Conservation (phyloP, 106 monocot species). For the Phalaenopsis aphrodite region DNA sequence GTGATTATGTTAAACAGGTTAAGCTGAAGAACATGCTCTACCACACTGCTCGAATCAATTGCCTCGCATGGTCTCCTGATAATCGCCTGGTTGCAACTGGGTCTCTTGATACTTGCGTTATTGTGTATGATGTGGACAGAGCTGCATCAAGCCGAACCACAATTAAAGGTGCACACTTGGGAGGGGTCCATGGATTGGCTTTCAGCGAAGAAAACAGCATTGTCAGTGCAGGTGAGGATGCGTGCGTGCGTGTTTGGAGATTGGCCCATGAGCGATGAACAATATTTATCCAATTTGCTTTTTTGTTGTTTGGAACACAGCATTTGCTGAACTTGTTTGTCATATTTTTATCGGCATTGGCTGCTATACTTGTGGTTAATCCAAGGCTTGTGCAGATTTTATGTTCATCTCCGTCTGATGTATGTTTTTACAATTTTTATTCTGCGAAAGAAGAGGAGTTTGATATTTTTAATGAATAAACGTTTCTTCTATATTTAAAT, state of each 20-base stretch:
- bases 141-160: slow-evolving; percentile 64
- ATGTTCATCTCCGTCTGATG: no score
- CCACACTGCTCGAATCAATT: slow-evolving; percentile 91
- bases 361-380: no score
- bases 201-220: slow-evolving; percentile 56
- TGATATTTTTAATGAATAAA: no score
- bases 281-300: no score
- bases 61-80: slow-evolving; percentile 92
- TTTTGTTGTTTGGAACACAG: no score
- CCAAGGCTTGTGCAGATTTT: no score
- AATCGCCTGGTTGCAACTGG: slow-evolving; percentile 76
- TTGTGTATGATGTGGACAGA: slow-evolving; percentile 75
- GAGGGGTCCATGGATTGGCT: slow-evolving; percentile 84
- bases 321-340: no score
- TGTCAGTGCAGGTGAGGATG: slow-evolving; percentile 88
- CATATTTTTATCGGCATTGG: no score
- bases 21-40: slow-evolving; percentile 97
- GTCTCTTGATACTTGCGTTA: slow-evolving; percentile 81
- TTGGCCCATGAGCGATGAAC: slow-evolving; percentile 13
- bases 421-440: no score
- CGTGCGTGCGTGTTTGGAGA: slow-evolving; percentile 82
- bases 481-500: no score
- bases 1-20: slow-evolving; percentile 29
- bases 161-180: slow-evolving; percentile 89
- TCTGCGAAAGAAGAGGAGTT: no score